These are phyloP conservation scores for Lactarius trivialis DNA, from an alignment of 768 basidiomycete species.

Conservation along the genomic window DNA sequence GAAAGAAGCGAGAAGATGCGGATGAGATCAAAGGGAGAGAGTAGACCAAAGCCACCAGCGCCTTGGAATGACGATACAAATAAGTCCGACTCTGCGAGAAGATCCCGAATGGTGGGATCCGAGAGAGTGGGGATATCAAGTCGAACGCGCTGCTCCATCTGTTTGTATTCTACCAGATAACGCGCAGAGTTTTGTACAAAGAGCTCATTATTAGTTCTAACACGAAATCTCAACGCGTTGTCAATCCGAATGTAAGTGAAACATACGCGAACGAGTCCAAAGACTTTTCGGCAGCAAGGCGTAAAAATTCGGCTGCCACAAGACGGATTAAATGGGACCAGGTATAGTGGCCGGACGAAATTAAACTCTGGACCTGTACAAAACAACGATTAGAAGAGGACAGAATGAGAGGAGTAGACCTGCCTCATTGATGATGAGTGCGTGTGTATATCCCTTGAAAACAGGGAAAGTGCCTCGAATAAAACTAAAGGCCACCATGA, in stretches of 20 bases:
- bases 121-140: constrained; percentile 75
- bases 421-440: constrained; percentile 79
- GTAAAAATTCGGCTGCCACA: constrained; percentile 53
- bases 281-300: constrained; percentile 56
- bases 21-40: constrained; percentile 75
- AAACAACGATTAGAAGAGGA: constrained; percentile 1
- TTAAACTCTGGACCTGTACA: constrained; percentile 56
- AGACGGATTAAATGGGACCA: constrained; percentile 58
- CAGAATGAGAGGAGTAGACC: constrained; percentile 23
- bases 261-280: constrained; percentile 73
- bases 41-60: constrained; percentile 63
- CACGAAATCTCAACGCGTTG: constrained; percentile 14
- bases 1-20: constrained; percentile 64
- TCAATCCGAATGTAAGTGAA: neutral
- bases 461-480: constrained; percentile 73
- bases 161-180: constrained; percentile 70
- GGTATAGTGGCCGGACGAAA: constrained; percentile 65
- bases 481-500: constrained; percentile 66
- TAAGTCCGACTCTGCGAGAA: constrained; percentile 80
- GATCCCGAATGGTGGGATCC: constrained; percentile 65
- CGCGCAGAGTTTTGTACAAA: constrained; percentile 67
- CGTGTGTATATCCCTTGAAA: constrained; percentile 80
- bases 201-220: constrained; percentile 62
- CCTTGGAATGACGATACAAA: constrained; percentile 79
- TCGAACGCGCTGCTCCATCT: constrained; percentile 68